Percentiles rank a stretch among this genome's conserved stretches.
These are phyloP conservation scores for Phalaenopsis hybrid DNA, from an alignment of 116 monocot genomes.

Conservation along the genomic window DNA sequence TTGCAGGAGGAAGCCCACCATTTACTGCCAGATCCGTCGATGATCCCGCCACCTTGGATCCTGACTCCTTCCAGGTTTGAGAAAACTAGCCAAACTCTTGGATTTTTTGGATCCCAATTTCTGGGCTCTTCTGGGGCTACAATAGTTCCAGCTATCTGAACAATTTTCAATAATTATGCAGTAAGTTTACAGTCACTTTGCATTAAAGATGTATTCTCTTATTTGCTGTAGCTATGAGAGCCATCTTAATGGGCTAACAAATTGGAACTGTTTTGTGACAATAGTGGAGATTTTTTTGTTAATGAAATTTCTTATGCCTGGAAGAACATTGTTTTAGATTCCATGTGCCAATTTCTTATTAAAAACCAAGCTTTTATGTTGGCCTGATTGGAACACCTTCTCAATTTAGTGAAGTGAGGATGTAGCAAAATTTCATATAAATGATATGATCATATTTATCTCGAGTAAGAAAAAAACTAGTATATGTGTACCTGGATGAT, in stretches of 20 bases:
- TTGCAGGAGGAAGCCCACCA: slow-evolving; percentile 99
- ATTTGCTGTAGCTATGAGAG: too few relatives aligned
- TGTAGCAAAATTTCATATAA: not conserved
- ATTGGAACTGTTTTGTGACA: too few relatives aligned
- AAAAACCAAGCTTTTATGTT: too few relatives aligned
- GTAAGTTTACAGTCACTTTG: not conserved
- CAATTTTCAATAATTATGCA: not conserved
- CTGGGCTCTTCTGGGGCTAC: slow-evolving; percentile 79
- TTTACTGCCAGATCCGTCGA: slow-evolving; percentile 92
- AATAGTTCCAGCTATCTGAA: slow-evolving; percentile 76
- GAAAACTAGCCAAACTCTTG: slow-evolving; percentile 69
- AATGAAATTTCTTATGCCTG: too few relatives aligned
- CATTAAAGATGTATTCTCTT: too few relatives aligned
- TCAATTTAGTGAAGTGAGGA: not conserved
- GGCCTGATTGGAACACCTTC: too few relatives aligned
- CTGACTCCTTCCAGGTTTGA: slow-evolving; percentile 43
- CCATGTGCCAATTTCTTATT: too few relatives aligned
- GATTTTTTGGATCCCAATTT: slow-evolving; percentile 64
- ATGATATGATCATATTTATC: not conserved
- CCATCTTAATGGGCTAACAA: too few relatives aligned
- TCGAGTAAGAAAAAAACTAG: not conserved
- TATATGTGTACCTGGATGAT: slow-evolving; percentile 61
- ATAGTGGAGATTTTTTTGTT: too few relatives aligned
- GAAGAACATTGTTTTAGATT: not conserved
- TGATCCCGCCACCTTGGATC: slow-evolving; percentile 83